A percentile compares a stretch with the other conserved stretches of the same genome.
Evolutionary conservation across 208 protist species (phyloP).

Genomic region (Trypanosoma boissoni): DNA sequence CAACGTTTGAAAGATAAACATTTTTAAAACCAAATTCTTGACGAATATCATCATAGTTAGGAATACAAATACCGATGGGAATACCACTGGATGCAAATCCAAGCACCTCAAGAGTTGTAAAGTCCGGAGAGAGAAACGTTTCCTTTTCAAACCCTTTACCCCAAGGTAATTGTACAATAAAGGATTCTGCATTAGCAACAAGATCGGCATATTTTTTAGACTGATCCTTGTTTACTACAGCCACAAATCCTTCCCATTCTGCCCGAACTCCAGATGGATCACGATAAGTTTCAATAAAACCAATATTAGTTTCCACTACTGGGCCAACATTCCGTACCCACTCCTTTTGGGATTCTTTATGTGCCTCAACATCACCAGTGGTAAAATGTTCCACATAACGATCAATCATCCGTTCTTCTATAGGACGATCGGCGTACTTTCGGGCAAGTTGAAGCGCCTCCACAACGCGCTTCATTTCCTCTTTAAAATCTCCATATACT

Average conservation of each 20-base stretch:
- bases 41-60: slow-evolving; percentile 91
- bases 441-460: slow-evolving; percentile 46
- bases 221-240: slow-evolving; percentile 88
- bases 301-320: slow-evolving; percentile 92
- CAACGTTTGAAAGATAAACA: slow-evolving; percentile 89
- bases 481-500: slow-evolving; percentile 75
- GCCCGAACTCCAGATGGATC: slow-evolving; percentile 88
- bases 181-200: slow-evolving; percentile 59
- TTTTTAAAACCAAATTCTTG: slow-evolving; percentile 93
- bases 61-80: slow-evolving; percentile 91
- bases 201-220: slow-evolving; percentile 69
- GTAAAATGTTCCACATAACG: slow-evolving; percentile 86
- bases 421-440: slow-evolving; percentile 69
- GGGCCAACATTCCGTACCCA: slow-evolving; percentile 93
- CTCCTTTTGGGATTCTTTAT: slow-evolving; percentile 84
- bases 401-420: slow-evolving; percentile 82
- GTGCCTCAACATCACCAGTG: slow-evolving; percentile 72
- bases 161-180: slow-evolving; percentile 87
- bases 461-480: slow-evolving; percentile 65
- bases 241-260: slow-evolving; percentile 93
- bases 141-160: slow-evolving; percentile 85
- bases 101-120: slow-evolving; percentile 91
- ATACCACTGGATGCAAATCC: slow-evolving; percentile 87
- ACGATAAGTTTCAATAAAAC: slow-evolving; percentile 94
- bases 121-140: slow-evolving; percentile 86